Conservation (phyloP, 306 rosid genomes). For the Luffa acutangula region DNA sequence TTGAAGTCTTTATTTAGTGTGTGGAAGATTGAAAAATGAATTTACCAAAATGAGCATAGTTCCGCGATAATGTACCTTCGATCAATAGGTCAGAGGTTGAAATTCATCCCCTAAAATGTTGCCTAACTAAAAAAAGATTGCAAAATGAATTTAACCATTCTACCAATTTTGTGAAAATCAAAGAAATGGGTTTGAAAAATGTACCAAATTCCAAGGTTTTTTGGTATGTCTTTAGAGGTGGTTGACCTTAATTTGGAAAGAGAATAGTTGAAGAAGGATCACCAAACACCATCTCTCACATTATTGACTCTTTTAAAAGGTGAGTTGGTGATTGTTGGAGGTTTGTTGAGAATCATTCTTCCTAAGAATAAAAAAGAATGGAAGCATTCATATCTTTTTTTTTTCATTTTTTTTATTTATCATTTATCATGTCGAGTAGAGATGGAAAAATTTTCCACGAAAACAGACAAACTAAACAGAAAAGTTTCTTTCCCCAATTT, state of each 20-base stretch:
- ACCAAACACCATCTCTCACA: neutral
- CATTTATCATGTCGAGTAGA: too few species aligned
- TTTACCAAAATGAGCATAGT: neutral
- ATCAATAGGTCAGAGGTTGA: too few species aligned
- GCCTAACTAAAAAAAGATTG: too few species aligned
- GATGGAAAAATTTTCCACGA: too few species aligned
- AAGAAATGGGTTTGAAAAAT: neutral
- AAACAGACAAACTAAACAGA: too few species aligned
- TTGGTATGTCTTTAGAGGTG: neutral
- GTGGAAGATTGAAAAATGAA: neutral
- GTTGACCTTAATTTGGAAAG: neutral
- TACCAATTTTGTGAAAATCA: neutral
- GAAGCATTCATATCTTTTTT: neutral
- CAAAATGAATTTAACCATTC: neutral
- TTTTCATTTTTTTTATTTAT: too few species aligned
- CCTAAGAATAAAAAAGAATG: neutral
- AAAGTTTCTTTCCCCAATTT: too few species aligned
- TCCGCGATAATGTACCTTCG: too few species aligned
- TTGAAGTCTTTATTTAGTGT: neutral
- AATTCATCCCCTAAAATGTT: too few species aligned
- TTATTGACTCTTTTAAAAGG: neutral
- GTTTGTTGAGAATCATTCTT: neutral
- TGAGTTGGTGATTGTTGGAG: neutral
- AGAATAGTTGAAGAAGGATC: slow-evolving; percentile 1
- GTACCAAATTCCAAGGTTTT: neutral